A percentile compares a stretch with the other conserved stretches of the same genome.
These are phyloP conservation scores for Pichia membranifaciens DNA, from an alignment of 805 yeast genomes.

Conservation along the genomic window DNA sequence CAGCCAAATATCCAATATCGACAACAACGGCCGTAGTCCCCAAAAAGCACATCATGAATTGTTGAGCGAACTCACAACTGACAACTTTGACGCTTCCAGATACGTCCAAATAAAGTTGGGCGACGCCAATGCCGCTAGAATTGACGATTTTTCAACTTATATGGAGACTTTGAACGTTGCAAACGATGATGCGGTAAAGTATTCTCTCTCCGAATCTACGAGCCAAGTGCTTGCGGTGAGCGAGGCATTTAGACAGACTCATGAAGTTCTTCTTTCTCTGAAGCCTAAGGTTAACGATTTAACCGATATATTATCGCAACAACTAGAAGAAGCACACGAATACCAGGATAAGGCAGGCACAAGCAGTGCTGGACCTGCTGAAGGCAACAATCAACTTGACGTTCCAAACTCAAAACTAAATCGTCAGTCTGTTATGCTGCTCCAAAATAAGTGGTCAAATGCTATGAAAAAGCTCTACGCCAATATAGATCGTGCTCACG, in stretches of 20 bases:
- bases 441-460: slow-evolving; percentile 77
- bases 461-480: slow-evolving; percentile 65
- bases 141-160: slow-evolving; percentile 53
- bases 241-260: slow-evolving; percentile 56
- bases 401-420: slow-evolving; percentile 37
- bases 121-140: slow-evolving; percentile 64
- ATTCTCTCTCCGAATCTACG: slow-evolving; percentile 55
- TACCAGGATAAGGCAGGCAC: slow-evolving; percentile 5
- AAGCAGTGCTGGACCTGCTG: neutral
- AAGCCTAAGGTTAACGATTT: slow-evolving; percentile 57
- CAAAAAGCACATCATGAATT: neutral
- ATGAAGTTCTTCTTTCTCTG: slow-evolving; percentile 55
- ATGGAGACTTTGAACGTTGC: slow-evolving; percentile 15
- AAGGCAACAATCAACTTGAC: neutral
- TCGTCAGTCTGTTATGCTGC: slow-evolving; percentile 61
- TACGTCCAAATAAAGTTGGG: slow-evolving; percentile 47
- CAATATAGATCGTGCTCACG: slow-evolving; percentile 89
- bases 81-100: slow-evolving; percentile 40
- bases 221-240: slow-evolving; percentile 55
- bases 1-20: too few species aligned
- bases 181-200: slow-evolving; percentile 53
- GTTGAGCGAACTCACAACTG: slow-evolving; percentile 34
- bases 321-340: slow-evolving; percentile 26
- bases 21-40: neutral
- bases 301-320: slow-evolving; percentile 48